A percentile compares a stretch with the other conserved stretches of the same genome.
Conservation (phyloP, 148 eudicot species). For the Rhododendron henanense region DNA sequence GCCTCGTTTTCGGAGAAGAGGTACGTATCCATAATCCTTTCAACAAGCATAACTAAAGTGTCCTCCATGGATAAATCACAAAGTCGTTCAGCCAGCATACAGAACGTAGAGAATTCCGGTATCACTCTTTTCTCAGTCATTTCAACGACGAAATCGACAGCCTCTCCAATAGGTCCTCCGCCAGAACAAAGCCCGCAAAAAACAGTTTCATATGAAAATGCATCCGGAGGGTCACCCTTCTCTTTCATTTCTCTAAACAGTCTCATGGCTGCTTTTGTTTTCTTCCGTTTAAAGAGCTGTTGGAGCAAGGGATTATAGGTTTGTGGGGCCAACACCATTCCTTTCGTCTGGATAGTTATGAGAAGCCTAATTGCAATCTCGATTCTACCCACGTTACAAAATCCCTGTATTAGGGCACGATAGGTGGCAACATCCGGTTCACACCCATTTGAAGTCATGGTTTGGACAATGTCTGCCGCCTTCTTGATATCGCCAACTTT, state of each 20-base stretch:
- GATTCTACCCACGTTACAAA: slow-evolving; percentile 79
- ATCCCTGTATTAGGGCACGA: slow-evolving; percentile 75
- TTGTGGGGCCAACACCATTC: slow-evolving; percentile 64
- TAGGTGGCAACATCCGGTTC: slow-evolving; percentile 88
- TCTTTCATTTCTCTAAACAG: slow-evolving; percentile 82
- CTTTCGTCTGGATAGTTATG: slow-evolving; percentile 75
- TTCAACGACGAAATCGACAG: slow-evolving; percentile 70
- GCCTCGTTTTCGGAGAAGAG: slow-evolving; percentile 58
- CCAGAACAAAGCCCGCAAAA: slow-evolving; percentile 88
- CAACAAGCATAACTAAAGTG: slow-evolving; percentile 59
- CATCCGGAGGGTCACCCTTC: slow-evolving; percentile 77
- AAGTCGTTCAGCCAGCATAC: slow-evolving; percentile 89
- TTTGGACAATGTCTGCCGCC: background rate
- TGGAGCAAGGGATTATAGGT: slow-evolving; percentile 85
- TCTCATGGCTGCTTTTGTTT: slow-evolving; percentile 62
- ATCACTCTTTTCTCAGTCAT: slow-evolving; percentile 67
- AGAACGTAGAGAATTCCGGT: slow-evolving; percentile 64
- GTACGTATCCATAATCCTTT: slow-evolving; percentile 58
- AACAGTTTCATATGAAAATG: slow-evolving; percentile 53
- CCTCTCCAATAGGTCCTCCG: slow-evolving; percentile 87
- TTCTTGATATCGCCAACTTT: background rate
- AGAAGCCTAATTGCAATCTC: slow-evolving; percentile 75
- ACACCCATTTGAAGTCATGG: slow-evolving; percentile 55
- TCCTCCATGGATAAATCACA: slow-evolving; percentile 77
- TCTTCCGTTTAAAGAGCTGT: slow-evolving; percentile 49